Percentiles rank a stretch among this genome's conserved stretches.
These are phyloP conservation scores for Phytophthora brassicae DNA, from an alignment of 352 stramenopile genomes.

Conservation along the genomic window DNA sequence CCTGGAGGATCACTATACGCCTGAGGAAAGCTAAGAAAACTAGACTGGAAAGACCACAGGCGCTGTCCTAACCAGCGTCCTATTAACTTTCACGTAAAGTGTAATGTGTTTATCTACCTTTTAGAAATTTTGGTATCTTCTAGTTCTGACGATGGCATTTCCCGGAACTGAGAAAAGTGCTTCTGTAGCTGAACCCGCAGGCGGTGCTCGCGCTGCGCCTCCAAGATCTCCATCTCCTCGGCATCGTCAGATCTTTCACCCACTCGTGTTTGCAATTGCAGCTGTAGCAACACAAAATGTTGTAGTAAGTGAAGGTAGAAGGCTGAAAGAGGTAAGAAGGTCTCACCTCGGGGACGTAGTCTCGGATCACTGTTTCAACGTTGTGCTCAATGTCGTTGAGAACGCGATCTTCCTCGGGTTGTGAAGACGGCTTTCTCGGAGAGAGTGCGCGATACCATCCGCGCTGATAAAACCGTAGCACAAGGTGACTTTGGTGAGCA, in stretches of 20 bases:
- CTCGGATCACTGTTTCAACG: slow-evolving; percentile 34
- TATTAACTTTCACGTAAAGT: slow-evolving; percentile 31
- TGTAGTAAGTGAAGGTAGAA: background rate
- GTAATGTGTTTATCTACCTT: slow-evolving; percentile 3
- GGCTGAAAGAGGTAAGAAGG: background rate
- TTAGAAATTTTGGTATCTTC: slow-evolving; percentile 1
- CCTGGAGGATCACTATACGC: slow-evolving; percentile 73
- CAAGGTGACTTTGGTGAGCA: slow-evolving; percentile 33
- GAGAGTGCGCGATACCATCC: slow-evolving; percentile 47
- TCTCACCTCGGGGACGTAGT: slow-evolving; percentile 45
- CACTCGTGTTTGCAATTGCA: slow-evolving; percentile 27
- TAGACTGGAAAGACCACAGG: background rate
- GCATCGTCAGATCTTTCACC: slow-evolving; percentile 29
- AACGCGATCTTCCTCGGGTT: slow-evolving; percentile 11
- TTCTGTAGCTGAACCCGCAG: slow-evolving; percentile 48
- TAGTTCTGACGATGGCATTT: background rate
- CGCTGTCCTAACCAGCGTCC: too few relatives aligned
- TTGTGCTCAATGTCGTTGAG: slow-evolving; percentile 33
- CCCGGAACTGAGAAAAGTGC: slow-evolving; percentile 62
- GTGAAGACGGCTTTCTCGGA: slow-evolving; percentile 21
- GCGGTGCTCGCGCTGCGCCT: slow-evolving; percentile 37
- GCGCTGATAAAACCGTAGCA: slow-evolving; percentile 52
- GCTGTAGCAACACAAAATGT: background rate
- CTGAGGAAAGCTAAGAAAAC: slow-evolving; percentile 52
- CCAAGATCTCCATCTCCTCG: slow-evolving; percentile 35